Conservation (phyloP, 257 asterid genomes). For the Primulina huaijiensis region DNA sequence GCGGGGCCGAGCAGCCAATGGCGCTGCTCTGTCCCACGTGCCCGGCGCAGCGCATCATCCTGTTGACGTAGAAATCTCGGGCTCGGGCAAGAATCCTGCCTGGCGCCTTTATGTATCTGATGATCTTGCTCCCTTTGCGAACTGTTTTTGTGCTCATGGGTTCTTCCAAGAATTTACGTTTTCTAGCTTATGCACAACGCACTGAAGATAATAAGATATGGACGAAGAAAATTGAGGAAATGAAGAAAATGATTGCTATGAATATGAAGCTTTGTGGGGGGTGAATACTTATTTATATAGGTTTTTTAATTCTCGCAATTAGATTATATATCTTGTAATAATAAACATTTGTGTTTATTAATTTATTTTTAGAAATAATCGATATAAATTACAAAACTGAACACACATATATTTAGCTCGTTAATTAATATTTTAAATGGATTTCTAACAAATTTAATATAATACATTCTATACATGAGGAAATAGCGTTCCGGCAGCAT, state of each 20-base stretch:
- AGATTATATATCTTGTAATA: too few relatives aligned
- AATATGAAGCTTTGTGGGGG: neutral
- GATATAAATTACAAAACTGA: too few relatives aligned
- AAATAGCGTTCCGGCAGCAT: too few relatives aligned
- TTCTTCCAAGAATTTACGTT: neutral
- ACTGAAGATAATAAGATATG: neutral
- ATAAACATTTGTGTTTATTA: too few relatives aligned
- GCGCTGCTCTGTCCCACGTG: constrained; percentile 27
- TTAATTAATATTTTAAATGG: too few relatives aligned
- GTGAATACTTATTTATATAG: neutral
- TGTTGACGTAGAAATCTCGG: constrained; percentile 42
- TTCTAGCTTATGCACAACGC: neutral
- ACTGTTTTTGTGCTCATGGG: neutral
- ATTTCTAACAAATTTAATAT: too few relatives aligned
- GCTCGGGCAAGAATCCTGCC: constrained; percentile 19
- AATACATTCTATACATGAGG: too few relatives aligned
- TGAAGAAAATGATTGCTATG: neutral
- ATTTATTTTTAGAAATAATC: too few relatives aligned
- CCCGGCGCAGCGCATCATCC: constrained; percentile 39
- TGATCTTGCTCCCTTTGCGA: neutral
- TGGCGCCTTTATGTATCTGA: neutral
- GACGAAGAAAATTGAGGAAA: neutral
- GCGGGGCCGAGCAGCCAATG: constrained; percentile 25
- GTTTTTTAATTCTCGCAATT: too few relatives aligned
- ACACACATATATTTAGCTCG: too few relatives aligned